Base-by-base conservation (phyloP, 2,329 filamentous ascomycete species). In the Tympanopsis confertula region DNA sequence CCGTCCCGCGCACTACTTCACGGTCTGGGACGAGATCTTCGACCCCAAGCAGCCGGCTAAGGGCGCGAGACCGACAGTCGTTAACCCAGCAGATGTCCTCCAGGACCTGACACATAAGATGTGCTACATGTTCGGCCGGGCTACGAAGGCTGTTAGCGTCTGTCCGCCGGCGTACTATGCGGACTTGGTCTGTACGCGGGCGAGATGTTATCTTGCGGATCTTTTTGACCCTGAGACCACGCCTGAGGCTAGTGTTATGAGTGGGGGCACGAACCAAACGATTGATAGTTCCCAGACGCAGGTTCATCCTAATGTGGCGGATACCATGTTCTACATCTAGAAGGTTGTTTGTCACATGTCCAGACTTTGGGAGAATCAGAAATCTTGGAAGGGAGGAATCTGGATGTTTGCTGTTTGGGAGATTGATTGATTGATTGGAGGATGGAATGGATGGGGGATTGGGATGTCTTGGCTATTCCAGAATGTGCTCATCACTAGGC, bases 151-250 rank as follows among this genome's bases (percentile, higher is more conserved):
- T 0, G 86, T 94, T 35, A 86, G 82, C 50, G 77, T 94, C 46
- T 91, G 83, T 47, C 86, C 88, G 0, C 85, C 87, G 0, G 87
- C 86, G 0, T 94, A 94, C 63, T 94, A 94, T 50, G 87, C 88
- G 0, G 87, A 94, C 54, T 66, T 94, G 19, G 73, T 89, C 2
- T 91, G 85, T 52, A 83, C 86, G 44, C 71, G 87, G 3, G 81
- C 82, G 0, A 67, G 87, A 1, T 69, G 71, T 13, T 89, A 93
- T 52, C 66, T 89, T 2, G 71, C 73, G 18, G 67, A 73, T 19
- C 62, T 74, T 14, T 78, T 83, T 45, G 74, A 78, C 28, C 45
- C 45, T 2, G 56, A 54, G 5, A 60, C 64, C 28, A 45, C 44
- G 1, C 50, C 54, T 20, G 51, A 50, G 4, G 39, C 26, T n/a